A percentile compares a stretch with the other conserved stretches of the same genome.
phyloP scores from a whole-genome alignment of 208 protist species.

The Tritrichomonas foetus region DNA sequence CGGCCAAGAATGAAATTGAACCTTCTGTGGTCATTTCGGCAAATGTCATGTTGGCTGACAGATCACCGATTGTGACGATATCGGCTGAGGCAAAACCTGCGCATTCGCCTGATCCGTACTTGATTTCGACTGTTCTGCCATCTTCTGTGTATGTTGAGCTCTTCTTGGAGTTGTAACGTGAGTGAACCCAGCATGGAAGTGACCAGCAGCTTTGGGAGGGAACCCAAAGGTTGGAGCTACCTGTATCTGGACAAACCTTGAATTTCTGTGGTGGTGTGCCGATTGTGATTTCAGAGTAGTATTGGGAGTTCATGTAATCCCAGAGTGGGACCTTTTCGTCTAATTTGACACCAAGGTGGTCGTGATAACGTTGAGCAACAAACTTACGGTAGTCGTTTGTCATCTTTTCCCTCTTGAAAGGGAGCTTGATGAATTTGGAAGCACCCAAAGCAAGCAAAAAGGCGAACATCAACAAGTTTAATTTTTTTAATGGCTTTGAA shows the following conservation, averaged over 20 bases:
- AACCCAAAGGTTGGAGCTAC: constrained; percentile 61
- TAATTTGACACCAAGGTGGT: not conserved
- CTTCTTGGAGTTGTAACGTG: constrained; percentile 46
- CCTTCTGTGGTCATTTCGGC: constrained; percentile 71
- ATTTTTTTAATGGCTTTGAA: no score
- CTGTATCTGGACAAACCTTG: constrained; percentile 56
- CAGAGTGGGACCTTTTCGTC: constrained; percentile 15
- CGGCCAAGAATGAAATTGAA: constrained; percentile 73
- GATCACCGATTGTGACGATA: constrained; percentile 65
- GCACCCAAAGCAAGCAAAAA: not conserved
- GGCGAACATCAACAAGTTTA: not conserved
- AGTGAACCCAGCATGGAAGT: constrained; percentile 48
- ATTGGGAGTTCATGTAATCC: constrained; percentile 55
- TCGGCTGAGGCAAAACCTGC: constrained; percentile 75
- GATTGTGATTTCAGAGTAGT: constrained; percentile 53
- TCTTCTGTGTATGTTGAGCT: constrained; percentile 53
- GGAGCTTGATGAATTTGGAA: not conserved
- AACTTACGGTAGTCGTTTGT: not conserved
- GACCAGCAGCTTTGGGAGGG: constrained; percentile 45
- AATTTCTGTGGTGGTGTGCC: constrained; percentile 57
- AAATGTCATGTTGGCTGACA: constrained; percentile 60
- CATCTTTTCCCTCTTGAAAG: not conserved
- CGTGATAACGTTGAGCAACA: not conserved
- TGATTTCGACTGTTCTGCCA: constrained; percentile 50
- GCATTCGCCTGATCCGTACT: constrained; percentile 73